phyloP scores from a whole-genome alignment of 345 rosid species.

The Atalantia buxifolia region DNA sequence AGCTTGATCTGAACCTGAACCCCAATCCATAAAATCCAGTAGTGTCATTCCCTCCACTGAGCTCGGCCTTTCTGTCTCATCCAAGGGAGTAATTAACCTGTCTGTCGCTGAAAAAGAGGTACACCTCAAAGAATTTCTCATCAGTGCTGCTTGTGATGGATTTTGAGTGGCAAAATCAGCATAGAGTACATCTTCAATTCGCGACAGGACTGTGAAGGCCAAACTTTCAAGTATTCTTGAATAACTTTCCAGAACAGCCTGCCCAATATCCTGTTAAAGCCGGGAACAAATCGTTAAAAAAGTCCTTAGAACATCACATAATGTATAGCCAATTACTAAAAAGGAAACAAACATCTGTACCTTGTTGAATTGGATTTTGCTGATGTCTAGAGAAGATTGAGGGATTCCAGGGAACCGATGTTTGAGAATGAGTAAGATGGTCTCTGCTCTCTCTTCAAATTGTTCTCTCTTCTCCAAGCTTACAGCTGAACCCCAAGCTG shows the following conservation, averaged over 20 bases:
- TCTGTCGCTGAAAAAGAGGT: background rate
- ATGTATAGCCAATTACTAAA: background rate
- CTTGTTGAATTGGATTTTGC: conserved; percentile 74
- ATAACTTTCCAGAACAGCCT: conserved; percentile 79
- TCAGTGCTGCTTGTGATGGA: conserved; percentile 38
- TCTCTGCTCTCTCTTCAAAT: conserved; percentile 90
- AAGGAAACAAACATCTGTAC: conserved; percentile 24
- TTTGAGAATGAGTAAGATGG: conserved; percentile 70
- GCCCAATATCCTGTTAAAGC: conserved; percentile 70
- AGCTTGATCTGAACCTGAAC: conserved; percentile 26
- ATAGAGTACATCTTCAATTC: conserved; percentile 74
- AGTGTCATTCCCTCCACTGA: conserved; percentile 42
- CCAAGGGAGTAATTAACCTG: conserved; percentile 1
- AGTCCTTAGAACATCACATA: background rate
- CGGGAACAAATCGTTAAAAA: background rate
- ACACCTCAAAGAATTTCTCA: conserved; percentile 30
- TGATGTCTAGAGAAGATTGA: conserved; percentile 81
- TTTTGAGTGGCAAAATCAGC: conserved; percentile 56
- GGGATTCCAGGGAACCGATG: conserved; percentile 76
- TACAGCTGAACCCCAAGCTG: conserved; percentile 82
- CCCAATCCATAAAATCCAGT: conserved; percentile 82
- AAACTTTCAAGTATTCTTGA: conserved; percentile 84
- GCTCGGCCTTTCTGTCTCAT: conserved; percentile 25
- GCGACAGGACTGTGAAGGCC: conserved; percentile 71
- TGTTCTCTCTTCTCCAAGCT: conserved; percentile 86